These are phyloP conservation scores for Sphagnum contortum DNA, from an alignment of 225 moss, liverwort and hornwort genomes.

Conservation along the genomic window DNA sequence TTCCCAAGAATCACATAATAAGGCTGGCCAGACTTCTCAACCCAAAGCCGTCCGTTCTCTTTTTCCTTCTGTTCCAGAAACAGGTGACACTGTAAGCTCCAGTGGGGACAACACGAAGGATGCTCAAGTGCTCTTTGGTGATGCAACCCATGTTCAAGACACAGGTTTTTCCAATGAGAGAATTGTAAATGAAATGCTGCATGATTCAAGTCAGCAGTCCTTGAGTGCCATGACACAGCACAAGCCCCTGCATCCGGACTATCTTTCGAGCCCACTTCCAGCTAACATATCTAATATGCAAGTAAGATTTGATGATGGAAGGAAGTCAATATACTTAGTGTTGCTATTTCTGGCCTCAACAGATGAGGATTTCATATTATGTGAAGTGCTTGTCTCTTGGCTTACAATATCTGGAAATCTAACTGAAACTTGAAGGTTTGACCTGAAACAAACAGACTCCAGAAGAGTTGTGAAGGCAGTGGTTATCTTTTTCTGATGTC, in stretches of 20 bases:
- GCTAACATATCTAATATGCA: slow-evolving; percentile 53
- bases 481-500: no score
- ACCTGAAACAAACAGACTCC: no score
- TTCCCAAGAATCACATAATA: not conserved
- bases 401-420: no score
- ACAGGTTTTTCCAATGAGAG: slow-evolving; percentile 62
- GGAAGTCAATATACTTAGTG: no score
- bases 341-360: no score
- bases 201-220: slow-evolving; percentile 72
- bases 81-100: no score
- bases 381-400: no score
- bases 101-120: no score
- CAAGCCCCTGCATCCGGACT: slow-evolving; percentile 15
- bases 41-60: slow-evolving; percentile 45
- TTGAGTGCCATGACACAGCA: slow-evolving; percentile 15
- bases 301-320: slow-evolving; percentile 7
- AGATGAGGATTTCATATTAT: no score
- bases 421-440: no score
- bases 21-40: slow-evolving; percentile 4
- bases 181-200: slow-evolving; percentile 92
- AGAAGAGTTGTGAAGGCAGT: no score
- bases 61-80: slow-evolving; percentile 5
- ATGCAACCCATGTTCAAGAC: slow-evolving; percentile 6
- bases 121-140: no score
- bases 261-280: slow-evolving; percentile 13